Conservation (phyloP, 2,329 filamentous ascomycete species). For the Hymenoscyphus repandus region DNA sequence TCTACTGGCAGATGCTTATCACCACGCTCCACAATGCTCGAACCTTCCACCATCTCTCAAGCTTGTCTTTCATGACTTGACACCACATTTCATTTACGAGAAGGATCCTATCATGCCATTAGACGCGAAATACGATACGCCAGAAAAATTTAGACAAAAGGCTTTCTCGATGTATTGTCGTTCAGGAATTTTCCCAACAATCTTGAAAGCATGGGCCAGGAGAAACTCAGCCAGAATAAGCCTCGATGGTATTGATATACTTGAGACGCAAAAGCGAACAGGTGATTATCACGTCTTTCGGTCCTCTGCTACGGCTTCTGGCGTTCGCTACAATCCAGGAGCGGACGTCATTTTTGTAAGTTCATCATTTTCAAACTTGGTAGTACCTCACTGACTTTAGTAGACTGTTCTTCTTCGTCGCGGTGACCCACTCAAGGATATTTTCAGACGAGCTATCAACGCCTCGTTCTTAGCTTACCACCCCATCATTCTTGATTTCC, state of each 20-base stretch:
- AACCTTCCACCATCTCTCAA: too few relatives aligned
- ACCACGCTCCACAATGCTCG: too few relatives aligned
- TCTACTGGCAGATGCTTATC: neutral
- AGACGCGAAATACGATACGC: neutral
- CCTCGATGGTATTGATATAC: constrained; percentile 2
- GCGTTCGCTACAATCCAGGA: constrained; percentile 8
- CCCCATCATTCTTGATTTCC: constrained; percentile 14
- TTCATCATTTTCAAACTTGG: neutral
- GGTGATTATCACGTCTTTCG: constrained; percentile 27
- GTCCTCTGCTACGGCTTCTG: constrained; percentile 11
- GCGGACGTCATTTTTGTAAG: constrained; percentile 25
- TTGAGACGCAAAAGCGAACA: constrained; percentile 12
- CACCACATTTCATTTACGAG: constrained; percentile 7
- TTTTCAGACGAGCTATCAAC: constrained; percentile 20
- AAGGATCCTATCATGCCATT: constrained; percentile 7
- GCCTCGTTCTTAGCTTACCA: constrained; percentile 14
- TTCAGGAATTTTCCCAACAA: constrained; percentile 18
- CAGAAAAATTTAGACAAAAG: constrained; percentile 23
- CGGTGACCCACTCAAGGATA: constrained; percentile 9
- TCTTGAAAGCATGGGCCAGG: constrained; percentile 19
- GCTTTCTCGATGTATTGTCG: constrained; percentile 22
- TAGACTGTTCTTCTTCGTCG: constrained; percentile 18
- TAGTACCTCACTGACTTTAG: constrained; percentile 1
- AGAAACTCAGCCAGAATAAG: constrained; percentile 3
- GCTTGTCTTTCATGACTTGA: too few relatives aligned